phyloP scores from a whole-genome alignment of 2,329 filamentous ascomycete species.

The Plectosphaerella sp. region DNA sequence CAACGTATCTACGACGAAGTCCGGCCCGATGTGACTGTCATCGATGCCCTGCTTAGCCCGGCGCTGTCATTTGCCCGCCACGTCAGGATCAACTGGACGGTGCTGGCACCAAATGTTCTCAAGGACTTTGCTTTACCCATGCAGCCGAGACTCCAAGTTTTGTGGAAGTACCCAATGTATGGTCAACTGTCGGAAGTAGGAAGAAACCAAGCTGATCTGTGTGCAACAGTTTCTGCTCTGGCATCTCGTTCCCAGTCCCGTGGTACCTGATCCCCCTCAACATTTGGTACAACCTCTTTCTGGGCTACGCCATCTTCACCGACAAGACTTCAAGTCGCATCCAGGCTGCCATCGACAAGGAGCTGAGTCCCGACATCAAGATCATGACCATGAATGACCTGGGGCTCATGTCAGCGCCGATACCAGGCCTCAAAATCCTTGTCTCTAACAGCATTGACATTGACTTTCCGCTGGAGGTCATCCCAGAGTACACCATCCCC shows the following conservation, averaged over 20 bases:
- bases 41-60: conserved; percentile 7
- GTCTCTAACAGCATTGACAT: conserved; percentile 8
- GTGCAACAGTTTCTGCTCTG: conserved; percentile 10
- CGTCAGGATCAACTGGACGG: conserved; percentile 5
- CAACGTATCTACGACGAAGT: conserved; percentile 1
- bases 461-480: conserved; percentile 2
- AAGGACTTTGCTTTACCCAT: conserved; percentile 5
- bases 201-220: neutral
- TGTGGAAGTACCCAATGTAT: conserved; percentile 11
- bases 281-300: conserved; percentile 2
- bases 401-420: conserved; percentile 13
- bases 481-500: neutral
- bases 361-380: conserved; percentile 19
- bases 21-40: conserved; percentile 4
- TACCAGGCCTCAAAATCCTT: conserved; percentile 1
- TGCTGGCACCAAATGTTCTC: conserved; percentile 5
- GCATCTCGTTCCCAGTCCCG: conserved; percentile 7
- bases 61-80: conserved; percentile 5
- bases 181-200: neutral
- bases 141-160: neutral
- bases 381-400: conserved; percentile 35
- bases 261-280: conserved; percentile 3
- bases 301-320: neutral
- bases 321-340: neutral
- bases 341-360: neutral